Evolutionary conservation across 148 eudicot genomes (phyloP).

Genomic region (Bassia scoparia): DNA sequence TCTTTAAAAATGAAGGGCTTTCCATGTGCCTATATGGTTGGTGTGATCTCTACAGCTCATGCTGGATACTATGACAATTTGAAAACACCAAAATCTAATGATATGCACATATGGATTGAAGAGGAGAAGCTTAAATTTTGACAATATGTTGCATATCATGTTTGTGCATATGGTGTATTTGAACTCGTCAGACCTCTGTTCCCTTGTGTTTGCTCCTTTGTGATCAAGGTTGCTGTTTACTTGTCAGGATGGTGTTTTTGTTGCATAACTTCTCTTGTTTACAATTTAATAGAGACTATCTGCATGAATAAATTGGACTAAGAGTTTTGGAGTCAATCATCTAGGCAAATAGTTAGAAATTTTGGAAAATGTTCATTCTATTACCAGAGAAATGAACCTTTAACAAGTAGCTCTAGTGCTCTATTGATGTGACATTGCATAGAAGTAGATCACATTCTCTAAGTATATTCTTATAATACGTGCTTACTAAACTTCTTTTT

Average conservation of each 20-base stretch:
- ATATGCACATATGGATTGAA: not conserved
- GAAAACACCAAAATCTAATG: not conserved
- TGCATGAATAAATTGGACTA: not conserved
- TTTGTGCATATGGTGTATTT: not conserved
- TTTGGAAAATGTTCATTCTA: not conserved
- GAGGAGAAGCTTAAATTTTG: not conserved
- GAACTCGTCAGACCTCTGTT: not conserved
- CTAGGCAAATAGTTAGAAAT: not conserved
- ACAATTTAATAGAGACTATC: not conserved
- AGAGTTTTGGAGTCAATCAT: not conserved
- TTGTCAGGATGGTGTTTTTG: no score
- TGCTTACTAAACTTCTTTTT: slow-evolving; percentile 32
- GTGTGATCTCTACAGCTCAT: not conserved
- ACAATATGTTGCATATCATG: not conserved
- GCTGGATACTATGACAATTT: not conserved
- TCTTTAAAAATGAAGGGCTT: not conserved
- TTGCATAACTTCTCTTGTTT: not conserved
- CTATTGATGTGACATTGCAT: not conserved
- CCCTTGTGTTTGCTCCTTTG: not conserved
- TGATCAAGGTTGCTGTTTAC: not conserved
- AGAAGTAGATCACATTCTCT: slow-evolving; percentile 45
- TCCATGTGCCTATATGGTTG: not conserved
- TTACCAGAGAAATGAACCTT: not conserved
- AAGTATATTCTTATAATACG: slow-evolving; percentile 39
- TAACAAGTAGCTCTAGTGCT: not conserved